Evolutionary conservation across 1,284 basidiomycete genomes (phyloP).

Genomic region (Thelephora terrestris): DNA sequence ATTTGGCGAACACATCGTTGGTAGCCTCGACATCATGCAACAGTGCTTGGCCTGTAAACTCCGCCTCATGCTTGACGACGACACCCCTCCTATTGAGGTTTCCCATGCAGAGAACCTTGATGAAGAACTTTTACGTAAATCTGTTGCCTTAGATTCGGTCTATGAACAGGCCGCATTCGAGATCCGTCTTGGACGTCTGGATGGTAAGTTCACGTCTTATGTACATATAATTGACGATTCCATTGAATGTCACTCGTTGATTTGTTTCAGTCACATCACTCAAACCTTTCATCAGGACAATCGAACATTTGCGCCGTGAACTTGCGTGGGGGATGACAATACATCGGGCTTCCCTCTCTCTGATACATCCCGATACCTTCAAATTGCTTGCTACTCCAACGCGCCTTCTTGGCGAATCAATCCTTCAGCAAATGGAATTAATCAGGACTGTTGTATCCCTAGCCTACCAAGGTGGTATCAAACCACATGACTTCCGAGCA

Average conservation of each 20-base stretch:
- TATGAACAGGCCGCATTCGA: conserved; percentile 41
- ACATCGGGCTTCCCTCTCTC: conserved; percentile 8
- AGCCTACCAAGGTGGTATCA: conserved; percentile 21
- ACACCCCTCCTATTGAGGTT: conserved; percentile 7
- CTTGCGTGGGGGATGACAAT: conserved; percentile 35
- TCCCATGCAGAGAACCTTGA: conserved; percentile 12
- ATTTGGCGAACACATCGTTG: conserved; percentile 31
- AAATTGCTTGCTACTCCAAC: conserved; percentile 14
- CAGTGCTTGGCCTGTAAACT: conserved; percentile 26
- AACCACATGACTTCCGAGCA: conserved; percentile 9
- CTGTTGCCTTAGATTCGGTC: conserved; percentile 30
- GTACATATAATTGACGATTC: neutral
- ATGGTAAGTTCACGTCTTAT: conserved; percentile 22
- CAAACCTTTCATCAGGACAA: conserved; percentile 32
- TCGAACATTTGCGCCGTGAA: conserved; percentile 36
- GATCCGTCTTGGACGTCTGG: conserved; percentile 34
- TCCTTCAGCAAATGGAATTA: conserved; percentile 26
- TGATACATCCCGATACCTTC: neutral
- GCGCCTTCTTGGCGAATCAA: conserved; percentile 24
- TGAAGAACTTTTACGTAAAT: conserved; percentile 26
- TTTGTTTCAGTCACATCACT: conserved; percentile 30
- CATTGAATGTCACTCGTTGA: conserved; percentile 1
- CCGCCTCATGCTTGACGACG: conserved; percentile 19
- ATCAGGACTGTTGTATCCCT: conserved; percentile 25
- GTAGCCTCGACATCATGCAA: conserved; percentile 26